Evolutionary conservation across 2,329 filamentous ascomycete species (phyloP).

Genomic region (Albifimbria verrucaria): DNA sequence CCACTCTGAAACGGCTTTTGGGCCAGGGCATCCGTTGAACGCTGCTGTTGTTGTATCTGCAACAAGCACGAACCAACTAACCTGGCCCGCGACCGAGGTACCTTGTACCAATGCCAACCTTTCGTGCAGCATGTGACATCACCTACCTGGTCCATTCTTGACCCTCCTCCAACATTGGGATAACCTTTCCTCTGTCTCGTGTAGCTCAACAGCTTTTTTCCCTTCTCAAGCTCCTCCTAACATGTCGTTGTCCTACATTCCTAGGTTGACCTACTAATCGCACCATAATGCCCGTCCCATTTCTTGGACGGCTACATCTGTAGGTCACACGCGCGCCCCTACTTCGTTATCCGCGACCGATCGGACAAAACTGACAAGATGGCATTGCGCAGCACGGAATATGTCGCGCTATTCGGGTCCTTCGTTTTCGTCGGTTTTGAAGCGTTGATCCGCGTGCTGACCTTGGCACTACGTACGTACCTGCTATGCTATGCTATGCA

Average conservation of each 20-base stretch:
- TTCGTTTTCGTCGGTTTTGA: slow-evolving; percentile 82
- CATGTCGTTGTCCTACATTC: neutral
- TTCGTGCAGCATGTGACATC: slow-evolving; percentile 24
- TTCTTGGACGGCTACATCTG: slow-evolving; percentile 51
- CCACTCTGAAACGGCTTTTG: no score
- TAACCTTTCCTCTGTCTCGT: neutral
- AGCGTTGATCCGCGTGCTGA: slow-evolving; percentile 77
- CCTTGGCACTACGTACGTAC: slow-evolving; percentile 76
- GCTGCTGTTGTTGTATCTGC: neutral
- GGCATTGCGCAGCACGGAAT: slow-evolving; percentile 64
- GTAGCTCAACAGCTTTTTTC: neutral
- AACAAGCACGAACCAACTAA: neutral
- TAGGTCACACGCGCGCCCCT: slow-evolving; percentile 28
- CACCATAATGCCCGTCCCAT: slow-evolving; percentile 47
- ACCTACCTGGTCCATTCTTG: slow-evolving; percentile 6
- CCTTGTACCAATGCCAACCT: neutral
- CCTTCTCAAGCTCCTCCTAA: neutral
- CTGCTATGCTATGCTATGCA: neutral
- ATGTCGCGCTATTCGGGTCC: slow-evolving; percentile 80
- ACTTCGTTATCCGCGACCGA: slow-evolving; percentile 4
- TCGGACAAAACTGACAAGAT: slow-evolving; percentile 5
- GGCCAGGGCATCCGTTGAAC: no score
- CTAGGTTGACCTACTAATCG: neutral
- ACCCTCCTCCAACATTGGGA: neutral
- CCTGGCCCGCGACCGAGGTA: neutral